A percentile compares a stretch with the other conserved stretches of the same genome.
Conservation (phyloP, 805 yeast species). For the Ogataea zsoltii region DNA sequence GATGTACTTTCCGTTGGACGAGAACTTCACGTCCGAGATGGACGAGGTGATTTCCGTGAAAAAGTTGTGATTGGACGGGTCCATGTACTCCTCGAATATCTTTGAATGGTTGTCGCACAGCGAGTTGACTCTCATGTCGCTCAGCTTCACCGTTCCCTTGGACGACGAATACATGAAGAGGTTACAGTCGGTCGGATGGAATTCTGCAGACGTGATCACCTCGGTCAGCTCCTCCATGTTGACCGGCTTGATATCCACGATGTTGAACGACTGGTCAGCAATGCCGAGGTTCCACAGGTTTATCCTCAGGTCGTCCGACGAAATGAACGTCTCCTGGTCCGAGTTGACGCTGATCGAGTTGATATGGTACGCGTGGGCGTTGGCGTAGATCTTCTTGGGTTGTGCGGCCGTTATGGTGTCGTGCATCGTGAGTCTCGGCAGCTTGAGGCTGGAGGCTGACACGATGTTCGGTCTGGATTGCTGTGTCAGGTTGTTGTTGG, state of each 20-base stretch:
- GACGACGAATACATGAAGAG: conserved; percentile 93
- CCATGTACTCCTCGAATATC: conserved; percentile 89
- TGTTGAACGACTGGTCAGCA: conserved; percentile 93
- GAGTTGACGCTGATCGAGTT: conserved; percentile 92
- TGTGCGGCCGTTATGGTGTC: conserved; percentile 94
- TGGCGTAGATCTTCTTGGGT: conserved; percentile 86
- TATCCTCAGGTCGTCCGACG: conserved; percentile 91
- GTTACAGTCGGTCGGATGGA: conserved; percentile 92
- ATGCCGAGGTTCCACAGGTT: conserved; percentile 94
- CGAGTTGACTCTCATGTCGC: conserved; percentile 96
- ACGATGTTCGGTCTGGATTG: conserved; percentile 16
- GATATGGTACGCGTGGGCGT: conserved; percentile 98
- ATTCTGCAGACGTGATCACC: conserved; percentile 94
- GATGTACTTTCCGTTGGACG: conserved; percentile 89
- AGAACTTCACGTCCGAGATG: conserved; percentile 90
- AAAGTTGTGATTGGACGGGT: conserved; percentile 90
- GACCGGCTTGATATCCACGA: conserved; percentile 96
- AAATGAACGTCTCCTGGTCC: conserved; percentile 93
- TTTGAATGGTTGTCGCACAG: conserved; percentile 88
- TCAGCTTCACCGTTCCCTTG: conserved; percentile 91
- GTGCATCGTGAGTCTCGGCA: conserved; percentile 90
- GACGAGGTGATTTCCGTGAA: conserved; percentile 96
- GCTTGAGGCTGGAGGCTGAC: conserved; percentile 49
- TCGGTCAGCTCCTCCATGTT: conserved; percentile 99
- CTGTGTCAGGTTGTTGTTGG: conserved; percentile 25